phyloP scores from a whole-genome alignment of 129 eudicot genomes.

The Tagetes erecta region DNA sequence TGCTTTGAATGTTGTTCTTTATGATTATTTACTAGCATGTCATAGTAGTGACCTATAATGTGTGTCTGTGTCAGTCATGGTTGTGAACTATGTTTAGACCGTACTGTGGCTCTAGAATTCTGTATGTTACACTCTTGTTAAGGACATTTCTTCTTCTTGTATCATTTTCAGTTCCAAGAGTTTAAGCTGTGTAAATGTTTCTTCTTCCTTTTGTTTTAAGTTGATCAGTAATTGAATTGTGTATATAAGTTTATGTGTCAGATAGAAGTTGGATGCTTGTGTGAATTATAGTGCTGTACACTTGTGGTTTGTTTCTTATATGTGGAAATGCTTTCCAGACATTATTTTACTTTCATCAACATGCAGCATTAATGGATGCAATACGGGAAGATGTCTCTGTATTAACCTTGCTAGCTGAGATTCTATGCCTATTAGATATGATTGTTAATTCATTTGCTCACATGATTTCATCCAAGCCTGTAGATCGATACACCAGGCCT shows the following conservation, averaged over 20 bases:
- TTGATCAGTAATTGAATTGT: not conserved
- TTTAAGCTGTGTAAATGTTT: not conserved
- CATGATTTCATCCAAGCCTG: conserved; percentile 89
- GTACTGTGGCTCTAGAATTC: not conserved
- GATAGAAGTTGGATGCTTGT: conserved; percentile 19
- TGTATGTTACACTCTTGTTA: conserved; percentile 9
- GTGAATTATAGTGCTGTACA: conserved; percentile 13
- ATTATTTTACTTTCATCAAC: conserved; percentile 16
- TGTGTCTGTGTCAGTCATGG: conserved; percentile 5
- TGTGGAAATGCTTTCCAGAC: conserved; percentile 8
- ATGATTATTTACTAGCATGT: not conserved
- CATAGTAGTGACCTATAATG: not conserved
- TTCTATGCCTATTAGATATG: conserved; percentile 94
- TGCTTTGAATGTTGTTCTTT: not conserved
- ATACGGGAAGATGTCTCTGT: conserved; percentile 89
- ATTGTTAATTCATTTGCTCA: conserved; percentile 96
- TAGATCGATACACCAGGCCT: conserved; percentile 88
- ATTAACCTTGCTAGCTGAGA: conserved; percentile 92
- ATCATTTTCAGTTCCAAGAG: conserved; percentile 1
- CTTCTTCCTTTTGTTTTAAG: not conserved
- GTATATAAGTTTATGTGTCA: not conserved
- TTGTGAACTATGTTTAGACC: conserved; percentile 17
- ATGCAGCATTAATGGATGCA: conserved; percentile 82
- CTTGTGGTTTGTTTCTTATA: conserved; percentile 17
- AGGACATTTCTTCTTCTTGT: not conserved